Evolutionary conservation across 768 basidiomycete species (phyloP).

Genomic region (Rhizopogon vinicolor): DNA sequence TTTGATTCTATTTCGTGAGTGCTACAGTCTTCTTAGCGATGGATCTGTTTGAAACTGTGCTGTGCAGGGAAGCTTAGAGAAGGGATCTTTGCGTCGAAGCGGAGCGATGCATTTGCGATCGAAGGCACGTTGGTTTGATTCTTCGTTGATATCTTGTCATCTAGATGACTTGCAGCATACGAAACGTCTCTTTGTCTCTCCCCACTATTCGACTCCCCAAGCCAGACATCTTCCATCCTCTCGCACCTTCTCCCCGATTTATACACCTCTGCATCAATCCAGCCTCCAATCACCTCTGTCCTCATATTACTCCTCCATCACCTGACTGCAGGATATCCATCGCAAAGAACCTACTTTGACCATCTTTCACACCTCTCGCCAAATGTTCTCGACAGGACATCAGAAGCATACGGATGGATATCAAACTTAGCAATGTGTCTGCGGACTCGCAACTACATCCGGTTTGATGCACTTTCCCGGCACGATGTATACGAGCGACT

Average conservation of each 20-base stretch:
- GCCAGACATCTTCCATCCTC: conserved; percentile 59
- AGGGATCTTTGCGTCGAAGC: conserved; percentile 57
- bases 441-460: conserved; percentile 50
- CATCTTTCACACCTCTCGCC: conserved; percentile 18
- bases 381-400: conserved; percentile 32
- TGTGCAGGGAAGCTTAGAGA: conserved; percentile 69
- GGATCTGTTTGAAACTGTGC: not conserved
- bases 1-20: conserved; percentile 69
- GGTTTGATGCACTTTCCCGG: conserved; percentile 42
- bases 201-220: conserved; percentile 54
- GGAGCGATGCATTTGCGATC: conserved; percentile 56
- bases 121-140: conserved; percentile 48
- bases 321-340: conserved; percentile 56
- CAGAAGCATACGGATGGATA: conserved; percentile 46
- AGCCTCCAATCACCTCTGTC: conserved; percentile 17
- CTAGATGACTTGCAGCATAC: conserved; percentile 43
- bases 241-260: conserved; percentile 52
- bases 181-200: conserved; percentile 70
- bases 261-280: conserved; percentile 28
- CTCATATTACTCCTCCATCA: conserved; percentile 56
- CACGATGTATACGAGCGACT: conserved; percentile 20
- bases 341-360: conserved; percentile 47
- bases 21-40: not conserved
- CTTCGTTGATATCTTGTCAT: not conserved
- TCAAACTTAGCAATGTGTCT: conserved; percentile 44